phyloP scores from a whole-genome alignment of 768 basidiomycete genomes.

The Strobilomyces confusus region DNA sequence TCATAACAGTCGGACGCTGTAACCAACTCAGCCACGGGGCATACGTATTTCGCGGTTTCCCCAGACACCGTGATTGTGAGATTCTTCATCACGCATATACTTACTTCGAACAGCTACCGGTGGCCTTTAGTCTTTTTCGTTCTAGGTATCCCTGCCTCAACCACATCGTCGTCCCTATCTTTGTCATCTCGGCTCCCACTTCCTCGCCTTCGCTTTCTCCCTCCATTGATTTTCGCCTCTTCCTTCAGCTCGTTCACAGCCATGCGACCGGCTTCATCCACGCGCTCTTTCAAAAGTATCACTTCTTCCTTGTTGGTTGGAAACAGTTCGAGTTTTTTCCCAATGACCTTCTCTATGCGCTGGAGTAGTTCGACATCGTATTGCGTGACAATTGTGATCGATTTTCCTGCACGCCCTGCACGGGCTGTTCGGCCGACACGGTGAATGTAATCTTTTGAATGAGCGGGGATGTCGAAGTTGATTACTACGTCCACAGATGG shows the following conservation, averaged over 20 bases:
- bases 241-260: constrained; percentile 85
- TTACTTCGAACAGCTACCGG: constrained; percentile 22
- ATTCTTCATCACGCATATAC: background rate
- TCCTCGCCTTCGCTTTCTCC: constrained; percentile 48
- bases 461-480: constrained; percentile 96
- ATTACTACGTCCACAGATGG: constrained; percentile 95
- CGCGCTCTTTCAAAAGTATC: constrained; percentile 80
- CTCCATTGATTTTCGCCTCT: constrained; percentile 48
- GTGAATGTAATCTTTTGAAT: constrained; percentile 99
- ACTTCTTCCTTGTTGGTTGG: constrained; percentile 87
- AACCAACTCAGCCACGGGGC: constrained; percentile 77
- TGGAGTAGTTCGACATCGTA: constrained; percentile 97
- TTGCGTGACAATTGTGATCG: constrained; percentile 96
- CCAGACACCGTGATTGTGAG: too few species aligned
- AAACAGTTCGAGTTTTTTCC: constrained; percentile 89
- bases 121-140: constrained; percentile 53
- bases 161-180: constrained; percentile 90
- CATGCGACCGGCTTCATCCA: constrained; percentile 76
- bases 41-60: constrained; percentile 11
- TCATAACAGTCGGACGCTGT: constrained; percentile 72
- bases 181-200: constrained; percentile 61
- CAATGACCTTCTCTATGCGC: constrained; percentile 89
- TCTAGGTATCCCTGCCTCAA: constrained; percentile 84
- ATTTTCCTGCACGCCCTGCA: constrained; percentile 95
- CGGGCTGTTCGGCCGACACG: constrained; percentile 96